Base-by-base conservation (phyloP, 139 green algal species). In the Parachlorella kessleri region DNA sequence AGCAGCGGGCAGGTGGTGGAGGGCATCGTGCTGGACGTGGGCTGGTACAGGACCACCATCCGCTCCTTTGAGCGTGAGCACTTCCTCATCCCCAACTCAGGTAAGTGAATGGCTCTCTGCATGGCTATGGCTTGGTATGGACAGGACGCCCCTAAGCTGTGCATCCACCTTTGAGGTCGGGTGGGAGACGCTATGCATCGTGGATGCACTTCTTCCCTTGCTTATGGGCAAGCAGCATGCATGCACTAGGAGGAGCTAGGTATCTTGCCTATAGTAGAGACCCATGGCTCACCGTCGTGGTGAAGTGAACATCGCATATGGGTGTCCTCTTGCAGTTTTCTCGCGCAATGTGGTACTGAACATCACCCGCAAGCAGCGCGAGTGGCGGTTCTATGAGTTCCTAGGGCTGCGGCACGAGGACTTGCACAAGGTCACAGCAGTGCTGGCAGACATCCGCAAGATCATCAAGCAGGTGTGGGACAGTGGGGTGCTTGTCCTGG, bases 311-410 rank as follows among this genome's bases (percentile, higher is more conserved):
- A n/a, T n/a, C n/a, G n/a, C n/a, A n/a, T n/a, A n/a, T n/a, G n/a
- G n/a, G n/a, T n/a, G n/a, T n/a, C n/a, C n/a, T n/a, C n/a, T n/a
- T 26, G 54, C 75, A 80, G 91, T 98, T 3, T 98, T 98, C 84
- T 94, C 87, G 9, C 91, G 93, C 73, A 95, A 92, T 77, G 93
- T 96, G 59, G 94, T 98, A 78, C 91, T 98, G 53, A 98, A 98
- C 78, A 85, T 97, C 72, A 97, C 89, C 9, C 86, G 94, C 65
- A 98, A 97, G 83, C 67, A 88, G 66, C 81, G 86, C 6, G 94
- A 98, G 84, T 98, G 91, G 92, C 83, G 94, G 21, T 95, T 98
- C 83, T 96, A 91, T 77, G 93, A 98, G 86, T 86, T 85, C 68
- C 81, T 98, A 28, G 81, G 80, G 14, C 59, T 92, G 73, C 73